phyloP scores from a whole-genome alignment of 176 grass and related monocot genomes.

The Aegilops speltoides region DNA sequence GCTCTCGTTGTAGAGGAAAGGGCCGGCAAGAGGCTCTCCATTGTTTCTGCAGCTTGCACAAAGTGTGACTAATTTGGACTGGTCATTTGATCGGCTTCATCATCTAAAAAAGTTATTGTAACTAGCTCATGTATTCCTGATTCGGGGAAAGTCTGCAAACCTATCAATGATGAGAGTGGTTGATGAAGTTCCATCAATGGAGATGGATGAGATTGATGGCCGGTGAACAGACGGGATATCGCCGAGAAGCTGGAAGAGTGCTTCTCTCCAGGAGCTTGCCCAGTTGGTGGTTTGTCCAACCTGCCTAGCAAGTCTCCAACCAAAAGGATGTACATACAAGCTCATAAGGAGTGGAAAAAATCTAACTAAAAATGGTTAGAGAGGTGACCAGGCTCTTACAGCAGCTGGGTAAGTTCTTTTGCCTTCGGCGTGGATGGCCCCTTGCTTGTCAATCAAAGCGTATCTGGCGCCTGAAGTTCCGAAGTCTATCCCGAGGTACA shows the following conservation, averaged over 20 bases:
- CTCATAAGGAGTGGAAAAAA: background rate
- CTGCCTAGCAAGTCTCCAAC: slow-evolving; percentile 49
- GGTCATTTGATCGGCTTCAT: background rate
- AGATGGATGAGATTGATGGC: slow-evolving; percentile 60
- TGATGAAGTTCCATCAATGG: slow-evolving; percentile 60
- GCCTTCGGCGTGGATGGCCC: slow-evolving; percentile 50
- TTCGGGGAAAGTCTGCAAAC: background rate
- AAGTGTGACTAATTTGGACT: background rate
- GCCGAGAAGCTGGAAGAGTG: slow-evolving; percentile 66
- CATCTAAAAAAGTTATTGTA: background rate
- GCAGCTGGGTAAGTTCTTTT: slow-evolving; percentile 52
- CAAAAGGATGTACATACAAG: background rate
- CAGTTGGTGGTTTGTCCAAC: slow-evolving; percentile 29
- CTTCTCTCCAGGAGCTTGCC: slow-evolving; percentile 63
- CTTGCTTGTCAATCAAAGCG: slow-evolving; percentile 63
- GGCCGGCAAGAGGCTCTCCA: slow-evolving; percentile 52
- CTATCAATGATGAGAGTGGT: slow-evolving; percentile 76
- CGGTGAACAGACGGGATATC: slow-evolving; percentile 44
- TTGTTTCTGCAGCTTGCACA: slow-evolving; percentile 29
- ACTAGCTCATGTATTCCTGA: background rate
- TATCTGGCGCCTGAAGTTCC: slow-evolving; percentile 82
- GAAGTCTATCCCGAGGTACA: slow-evolving; percentile 86
- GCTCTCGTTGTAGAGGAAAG: slow-evolving; percentile 84
- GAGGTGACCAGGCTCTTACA: slow-evolving; percentile 29
- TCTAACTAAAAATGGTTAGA: no score